Base-by-base conservation (phyloP, 805 yeast species). In the Hanseniaspora lachancei region DNA sequence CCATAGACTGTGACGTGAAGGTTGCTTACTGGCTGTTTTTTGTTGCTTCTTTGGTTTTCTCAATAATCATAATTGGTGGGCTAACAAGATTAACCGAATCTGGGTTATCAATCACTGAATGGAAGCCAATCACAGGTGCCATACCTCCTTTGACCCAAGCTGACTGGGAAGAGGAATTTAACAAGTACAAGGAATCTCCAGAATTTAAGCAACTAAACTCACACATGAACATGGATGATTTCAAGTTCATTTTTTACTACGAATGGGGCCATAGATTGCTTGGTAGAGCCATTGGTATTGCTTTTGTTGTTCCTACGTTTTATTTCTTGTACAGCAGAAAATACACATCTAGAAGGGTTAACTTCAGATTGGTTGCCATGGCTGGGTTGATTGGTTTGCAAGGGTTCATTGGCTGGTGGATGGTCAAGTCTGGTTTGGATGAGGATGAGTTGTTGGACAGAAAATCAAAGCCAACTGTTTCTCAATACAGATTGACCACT, bases 401-500 rank as follows among this genome's bases (percentile, higher is more conserved):
- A 73, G 98, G 98, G 54, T 85, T 83, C 54, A 84, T 93, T 61
- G 98, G 98, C 35, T 93, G 98, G 98, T 93, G 99, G 99, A 93
- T 93, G 98, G 98, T 93, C 53, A 81, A 86, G 63, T 87, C 96
- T 10, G 98, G 98, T 34, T 75, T 93, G 56, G 95, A 89, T 66
- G 84, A 84, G 64, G 77, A 82, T 46, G 84, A 84, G 64, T 72
- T 93, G 49, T 77, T 77, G 23, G 89, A 84, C 60, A 78, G 96
- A 66, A 84, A 79, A 47, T 81, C 95, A 0, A 95, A 91, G 66
- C 98, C 98, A n/a, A 88, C 98, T 0, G 98, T 93, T 2, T 86
- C 96, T 5, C 97, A 87, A 65, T 93, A 93, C 66, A 78, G 98
- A 68, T 74, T 93, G 54, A 89, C 97, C 2, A 82, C 97, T 1